Percentiles rank a stretch among this genome's conserved stretches.
Evolutionary conservation across 176 grass and related monocot genomes (phyloP).

Genomic region (Ensete glaucum): DNA sequence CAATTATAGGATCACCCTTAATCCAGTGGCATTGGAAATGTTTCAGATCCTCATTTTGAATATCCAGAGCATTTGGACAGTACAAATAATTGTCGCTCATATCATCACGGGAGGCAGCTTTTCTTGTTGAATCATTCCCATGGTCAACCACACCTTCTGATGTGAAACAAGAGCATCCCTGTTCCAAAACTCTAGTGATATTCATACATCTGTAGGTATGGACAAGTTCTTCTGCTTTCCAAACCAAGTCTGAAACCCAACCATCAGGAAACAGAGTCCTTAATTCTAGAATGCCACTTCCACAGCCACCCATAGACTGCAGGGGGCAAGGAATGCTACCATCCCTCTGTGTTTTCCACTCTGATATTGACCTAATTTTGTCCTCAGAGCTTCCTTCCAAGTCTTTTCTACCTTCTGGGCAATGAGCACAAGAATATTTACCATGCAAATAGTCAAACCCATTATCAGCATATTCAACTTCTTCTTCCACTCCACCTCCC

Average conservation of each 20-base stretch:
- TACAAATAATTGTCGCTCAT: slow-evolving; percentile 4
- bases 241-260: neutral
- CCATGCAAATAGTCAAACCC: slow-evolving; percentile 3
- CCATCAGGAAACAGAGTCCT: neutral
- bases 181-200: neutral
- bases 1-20: slow-evolving; percentile 13
- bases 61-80: neutral
- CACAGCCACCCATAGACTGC: slow-evolving; percentile 7
- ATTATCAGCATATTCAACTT: neutral
- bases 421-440: neutral
- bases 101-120: slow-evolving; percentile 11
- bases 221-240: neutral
- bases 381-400: neutral
- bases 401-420: neutral
- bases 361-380: neutral
- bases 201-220: neutral
- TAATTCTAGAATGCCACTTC: neutral
- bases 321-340: slow-evolving; percentile 2
- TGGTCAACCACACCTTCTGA: neutral
- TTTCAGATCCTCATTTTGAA: slow-evolving; percentile 1
- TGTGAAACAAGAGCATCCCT: neutral
- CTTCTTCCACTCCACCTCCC: neutral
- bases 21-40: slow-evolving; percentile 18
- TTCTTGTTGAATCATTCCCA: neutral
- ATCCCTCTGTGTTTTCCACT: slow-evolving; percentile 1